These are phyloP conservation scores for Populus hybrid DNA, from an alignment of 441 rosid genomes.

Conservation along the genomic window DNA sequence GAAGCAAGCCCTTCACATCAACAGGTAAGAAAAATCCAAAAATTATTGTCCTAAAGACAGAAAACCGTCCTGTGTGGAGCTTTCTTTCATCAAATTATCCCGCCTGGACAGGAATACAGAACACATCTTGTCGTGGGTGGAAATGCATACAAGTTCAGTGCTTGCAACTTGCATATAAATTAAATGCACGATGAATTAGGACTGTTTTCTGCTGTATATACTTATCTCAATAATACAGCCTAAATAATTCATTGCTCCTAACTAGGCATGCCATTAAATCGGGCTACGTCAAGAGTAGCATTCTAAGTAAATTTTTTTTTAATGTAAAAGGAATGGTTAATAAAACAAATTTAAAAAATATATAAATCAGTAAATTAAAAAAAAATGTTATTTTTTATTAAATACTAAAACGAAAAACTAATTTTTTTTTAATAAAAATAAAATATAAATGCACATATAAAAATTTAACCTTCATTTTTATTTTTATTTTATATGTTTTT, in stretches of 20 bases:
- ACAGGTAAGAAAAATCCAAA: neutral
- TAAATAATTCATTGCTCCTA: neutral
- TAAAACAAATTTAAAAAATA: no score
- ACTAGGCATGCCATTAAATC: neutral
- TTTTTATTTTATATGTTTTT: no score
- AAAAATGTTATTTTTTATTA: no score
- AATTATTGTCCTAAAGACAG: neutral
- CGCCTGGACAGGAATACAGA: neutral
- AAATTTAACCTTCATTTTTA: no score
- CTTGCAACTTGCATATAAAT: neutral
- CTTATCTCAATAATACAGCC: neutral
- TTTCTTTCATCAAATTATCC: neutral
- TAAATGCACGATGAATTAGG: neutral
- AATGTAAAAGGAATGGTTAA: no score
- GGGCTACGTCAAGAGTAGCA: no score
- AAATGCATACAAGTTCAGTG: neutral
- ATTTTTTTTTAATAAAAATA: no score
- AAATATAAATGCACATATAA: no score
- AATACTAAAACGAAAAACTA: no score
- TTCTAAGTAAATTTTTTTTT: no score
- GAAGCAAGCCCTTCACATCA: neutral
- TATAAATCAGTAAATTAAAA: no score
- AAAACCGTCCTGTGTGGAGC: neutral
- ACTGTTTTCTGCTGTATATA: neutral
- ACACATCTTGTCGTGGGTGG: neutral